Evolutionary conservation across 306 rosid species (phyloP).

Genomic region (Hippophae rhamnoides): DNA sequence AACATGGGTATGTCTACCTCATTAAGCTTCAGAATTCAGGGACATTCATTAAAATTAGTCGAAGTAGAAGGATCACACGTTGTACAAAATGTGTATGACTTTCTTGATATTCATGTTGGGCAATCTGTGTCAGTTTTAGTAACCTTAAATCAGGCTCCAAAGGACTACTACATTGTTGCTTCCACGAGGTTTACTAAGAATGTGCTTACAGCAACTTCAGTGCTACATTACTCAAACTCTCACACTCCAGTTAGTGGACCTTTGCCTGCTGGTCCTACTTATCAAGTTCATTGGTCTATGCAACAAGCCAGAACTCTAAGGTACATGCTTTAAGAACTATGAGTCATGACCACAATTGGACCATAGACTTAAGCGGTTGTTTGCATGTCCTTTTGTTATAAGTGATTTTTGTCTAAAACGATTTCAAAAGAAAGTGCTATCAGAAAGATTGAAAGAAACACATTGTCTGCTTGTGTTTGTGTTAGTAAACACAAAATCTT

Average conservation of each 20-base stretch:
- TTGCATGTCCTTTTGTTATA: no score
- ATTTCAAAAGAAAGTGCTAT: no score
- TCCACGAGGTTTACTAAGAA: constrained; percentile 64
- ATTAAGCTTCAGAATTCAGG: constrained; percentile 76
- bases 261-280: constrained; percentile 56
- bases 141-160: constrained; percentile 67
- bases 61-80: constrained; percentile 95
- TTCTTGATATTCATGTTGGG: constrained; percentile 92
- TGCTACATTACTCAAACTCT: constrained; percentile 71
- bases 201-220: constrained; percentile 53
- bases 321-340: constrained; percentile 17
- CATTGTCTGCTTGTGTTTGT: no score
- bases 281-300: constrained; percentile 61
- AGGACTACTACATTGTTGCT: constrained; percentile 77
- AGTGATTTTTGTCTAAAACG: no score
- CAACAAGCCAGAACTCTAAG: constrained; percentile 83
- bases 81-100: constrained; percentile 62
- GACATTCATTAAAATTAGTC: constrained; percentile 63
- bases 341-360: background rate
- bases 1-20: constrained; percentile 81
- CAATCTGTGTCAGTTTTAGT: constrained; percentile 77
- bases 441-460: no score
- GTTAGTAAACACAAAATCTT: no score
- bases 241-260: constrained; percentile 55
- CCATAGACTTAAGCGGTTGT: background rate